Evolutionary conservation across 2,329 filamentous ascomycete genomes (phyloP), one percentile per base, ranked within the genome.

Genomic region (Cytospora piceicola): DNA sequence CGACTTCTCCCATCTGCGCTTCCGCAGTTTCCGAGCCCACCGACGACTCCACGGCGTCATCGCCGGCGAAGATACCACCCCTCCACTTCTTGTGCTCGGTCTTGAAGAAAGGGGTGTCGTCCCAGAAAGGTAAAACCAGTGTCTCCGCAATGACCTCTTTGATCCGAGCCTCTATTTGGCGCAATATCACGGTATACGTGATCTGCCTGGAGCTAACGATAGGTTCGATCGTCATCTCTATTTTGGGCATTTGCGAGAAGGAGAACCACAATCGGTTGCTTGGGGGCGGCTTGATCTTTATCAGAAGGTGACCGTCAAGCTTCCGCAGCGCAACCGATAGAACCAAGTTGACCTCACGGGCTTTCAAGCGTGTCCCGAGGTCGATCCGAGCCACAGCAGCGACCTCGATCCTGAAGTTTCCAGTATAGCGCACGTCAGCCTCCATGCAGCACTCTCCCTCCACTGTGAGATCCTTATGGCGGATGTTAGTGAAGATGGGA

Each of bases 191-290:
- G 1, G 90, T 92, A 76, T 97, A 98, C 0, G 95, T 98, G 70
- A 99, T 97, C 75, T 98, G 94, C 65, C 94, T 88, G 17, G 93
- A 91, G 79, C 94, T 97, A 59, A 99, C 93, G 71, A 99, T 94
- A 4, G 95, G 95, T 75, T 98, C 93, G 53, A 98, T 92, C n/a
- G 88, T 88, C 83, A 97, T 89, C 68, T 96, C 93, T 80, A 99
- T 90, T 74, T 94, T 94, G 22, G 95, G 95, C 83, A 93, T 92
- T n/a, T 88, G 88, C 75, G 96, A 92, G 74, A 99, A 99, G 0
- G 93, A 90, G 70, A 98, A 87, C 95, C 95, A 99, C n/a, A 97
- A 77, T 51, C 95, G 88, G 75, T 99, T 99, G 77, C 93, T 97
- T 0, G 95, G 95, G 20, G 94, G 93, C 8, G 95, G 92, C 76